Evolutionary conservation across 306 rosid species (phyloP), one percentile per base, ranked within the genome.

Genomic region (Sechiopsis laciniata): DNA sequence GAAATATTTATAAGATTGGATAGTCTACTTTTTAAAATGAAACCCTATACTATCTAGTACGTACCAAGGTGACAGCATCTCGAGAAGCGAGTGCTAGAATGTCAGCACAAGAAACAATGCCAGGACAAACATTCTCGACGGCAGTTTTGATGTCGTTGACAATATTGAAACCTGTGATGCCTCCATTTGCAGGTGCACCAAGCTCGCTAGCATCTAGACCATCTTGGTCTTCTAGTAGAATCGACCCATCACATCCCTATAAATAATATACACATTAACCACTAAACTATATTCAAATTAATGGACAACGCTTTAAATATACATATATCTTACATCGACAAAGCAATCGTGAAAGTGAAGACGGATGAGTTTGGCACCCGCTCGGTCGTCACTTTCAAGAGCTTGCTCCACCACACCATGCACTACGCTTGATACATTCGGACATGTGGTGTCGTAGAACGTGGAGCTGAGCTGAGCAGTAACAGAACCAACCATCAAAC

Each of bases 91-190:
- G 54, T 16, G 88, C 83, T 40, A 85, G 66, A 19, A 85, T 82
- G 53, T 85, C 88, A n/a, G 88, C 84, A 71, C 88, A 85, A 2
- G 88, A 85, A 32, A 85, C 86, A 1, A 80, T 71, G 0, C 84
- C 86, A 1, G 88, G 88, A 48, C 88, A 85, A 54, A 70, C 86
- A 59, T 76, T 80, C 68, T 85, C 84, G 0, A 85, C 55, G 0
- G 84, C 83, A 11, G 88, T 56, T 80, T 85, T 85, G 19, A 80
- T 80, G 54, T 82, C 86, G 53, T 85, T 73, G 12, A 85, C 83
- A 7, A 82, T 85, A 0, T 50, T 8, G 35, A 40, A 82, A 50
- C 86, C 88, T 0, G 46, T 80, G 16, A 79, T 75, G 26, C 60
- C 24, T 1, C 0, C 11, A 51, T 85, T 82, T 0, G 81, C 84